phyloP scores from a whole-genome alignment of 805 yeast genomes.

The Saccharomyces cerevisiae region DNA sequence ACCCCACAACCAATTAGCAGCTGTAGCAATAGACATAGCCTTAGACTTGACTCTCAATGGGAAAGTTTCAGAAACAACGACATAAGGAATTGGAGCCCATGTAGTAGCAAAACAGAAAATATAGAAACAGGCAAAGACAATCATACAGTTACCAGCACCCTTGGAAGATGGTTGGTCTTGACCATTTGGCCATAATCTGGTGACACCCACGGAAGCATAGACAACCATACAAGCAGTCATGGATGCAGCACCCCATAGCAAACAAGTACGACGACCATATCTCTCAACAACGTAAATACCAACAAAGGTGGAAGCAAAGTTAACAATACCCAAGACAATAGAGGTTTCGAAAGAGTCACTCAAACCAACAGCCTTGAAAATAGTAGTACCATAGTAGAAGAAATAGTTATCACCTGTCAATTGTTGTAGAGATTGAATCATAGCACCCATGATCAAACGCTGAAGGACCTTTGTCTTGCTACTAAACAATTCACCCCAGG shows the following conservation, averaged over 20 bases:
- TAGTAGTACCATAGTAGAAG: conserved; percentile 54
- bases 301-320: conserved; percentile 44
- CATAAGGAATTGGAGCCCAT: conserved; percentile 60
- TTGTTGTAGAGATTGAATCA: conserved; percentile 53
- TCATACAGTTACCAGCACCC: conserved; percentile 60
- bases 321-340: conserved; percentile 46
- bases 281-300: conserved; percentile 42
- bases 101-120: conserved; percentile 61
- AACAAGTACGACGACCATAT: conserved; percentile 40
- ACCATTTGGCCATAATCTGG: conserved; percentile 32
- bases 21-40: conserved; percentile 50
- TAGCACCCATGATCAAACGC: conserved; percentile 40
- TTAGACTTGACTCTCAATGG: conserved; percentile 60
- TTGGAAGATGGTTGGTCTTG: conserved; percentile 34
- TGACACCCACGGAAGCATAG: conserved; percentile 52
- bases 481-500: conserved; percentile 39
- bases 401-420: conserved; percentile 55
- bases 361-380: conserved; percentile 52
- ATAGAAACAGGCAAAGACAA: conserved; percentile 56
- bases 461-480: conserved; percentile 52
- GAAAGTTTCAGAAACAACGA: conserved; percentile 54
- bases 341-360: conserved; percentile 47
- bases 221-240: conserved; percentile 36
- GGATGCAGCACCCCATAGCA: conserved; percentile 39
- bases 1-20: conserved; percentile 59